Conservation (phyloP, 1,284 basidiomycete species). For the Athelia sp. region DNA sequence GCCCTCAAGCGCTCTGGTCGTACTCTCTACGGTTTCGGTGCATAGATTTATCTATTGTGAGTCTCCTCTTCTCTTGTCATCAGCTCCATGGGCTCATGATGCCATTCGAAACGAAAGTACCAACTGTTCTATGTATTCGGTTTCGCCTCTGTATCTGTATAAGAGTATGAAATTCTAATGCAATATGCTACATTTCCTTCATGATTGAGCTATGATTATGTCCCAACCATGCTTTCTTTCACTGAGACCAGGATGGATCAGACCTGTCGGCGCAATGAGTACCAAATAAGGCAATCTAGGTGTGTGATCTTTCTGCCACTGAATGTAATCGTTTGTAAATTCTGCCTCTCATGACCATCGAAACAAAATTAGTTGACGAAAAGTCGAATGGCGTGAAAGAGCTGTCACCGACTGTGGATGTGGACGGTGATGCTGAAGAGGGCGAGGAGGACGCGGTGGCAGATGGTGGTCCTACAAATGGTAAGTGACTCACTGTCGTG, state of each 20-base stretch:
- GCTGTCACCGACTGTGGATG: not conserved
- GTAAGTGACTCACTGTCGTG: constrained; percentile 5
- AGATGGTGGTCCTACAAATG: constrained; percentile 7
- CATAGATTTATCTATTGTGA: constrained; percentile 25
- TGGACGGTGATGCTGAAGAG: constrained; percentile 11
- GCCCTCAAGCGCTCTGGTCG: constrained; percentile 80
- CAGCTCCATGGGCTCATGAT: not conserved
- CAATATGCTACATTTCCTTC: too few species aligned
- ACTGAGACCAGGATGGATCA: too few species aligned
- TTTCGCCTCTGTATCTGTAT: too few species aligned
- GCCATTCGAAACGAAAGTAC: too few species aligned
- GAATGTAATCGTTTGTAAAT: not conserved
- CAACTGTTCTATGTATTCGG: too few species aligned
- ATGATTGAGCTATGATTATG: too few species aligned
- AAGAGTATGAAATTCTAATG: too few species aligned
- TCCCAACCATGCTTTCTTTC: too few species aligned
- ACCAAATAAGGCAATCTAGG: too few species aligned
- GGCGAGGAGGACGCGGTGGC: constrained; percentile 11
- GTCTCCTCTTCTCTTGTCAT: not conserved
- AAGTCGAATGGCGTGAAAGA: not conserved
- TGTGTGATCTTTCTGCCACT: too few species aligned
- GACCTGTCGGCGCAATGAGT: too few species aligned
- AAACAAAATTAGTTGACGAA: not conserved
- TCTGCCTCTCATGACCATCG: not conserved
- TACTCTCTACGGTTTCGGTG: constrained; percentile 73